These are phyloP conservation scores for Coelastrella sp. DNA, from an alignment of 139 green algal genomes.

Conservation along the genomic window DNA sequence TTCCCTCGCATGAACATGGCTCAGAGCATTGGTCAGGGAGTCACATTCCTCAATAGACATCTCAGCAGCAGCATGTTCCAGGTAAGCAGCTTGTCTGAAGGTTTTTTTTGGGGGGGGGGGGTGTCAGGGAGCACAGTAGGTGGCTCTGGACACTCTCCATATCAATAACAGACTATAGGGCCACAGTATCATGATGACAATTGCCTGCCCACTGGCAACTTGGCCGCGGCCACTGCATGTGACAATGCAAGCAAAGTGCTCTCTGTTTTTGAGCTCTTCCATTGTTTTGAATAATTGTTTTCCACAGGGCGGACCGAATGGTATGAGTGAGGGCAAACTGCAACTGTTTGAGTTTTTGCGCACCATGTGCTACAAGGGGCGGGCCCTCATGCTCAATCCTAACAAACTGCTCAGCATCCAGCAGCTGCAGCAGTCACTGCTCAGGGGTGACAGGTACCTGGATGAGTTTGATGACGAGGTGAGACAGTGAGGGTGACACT, in stretches of 20 bases:
- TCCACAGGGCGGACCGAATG: slow-evolving; percentile 10
- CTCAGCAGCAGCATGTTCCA: slow-evolving; percentile 71
- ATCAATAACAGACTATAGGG: too few species aligned
- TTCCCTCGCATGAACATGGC: slow-evolving; percentile 72
- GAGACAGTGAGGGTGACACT: background rate
- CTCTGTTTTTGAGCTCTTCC: background rate
- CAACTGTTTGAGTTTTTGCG: slow-evolving; percentile 68
- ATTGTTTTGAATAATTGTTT: background rate
- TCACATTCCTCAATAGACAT: slow-evolving; percentile 84
- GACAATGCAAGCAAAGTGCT: too few species aligned
- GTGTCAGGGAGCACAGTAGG: background rate
- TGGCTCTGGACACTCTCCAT: too few species aligned
- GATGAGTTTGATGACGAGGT: slow-evolving; percentile 63
- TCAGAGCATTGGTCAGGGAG: slow-evolving; percentile 80
- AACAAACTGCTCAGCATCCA: slow-evolving; percentile 43
- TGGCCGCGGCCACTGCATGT: too few species aligned
- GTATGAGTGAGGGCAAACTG: slow-evolving; percentile 37
- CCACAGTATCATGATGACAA: too few species aligned
- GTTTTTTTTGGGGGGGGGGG: too few species aligned
- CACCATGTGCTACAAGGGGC: slow-evolving; percentile 59
- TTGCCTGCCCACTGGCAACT: too few species aligned
- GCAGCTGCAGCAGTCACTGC: slow-evolving; percentile 56
- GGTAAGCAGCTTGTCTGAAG: background rate
- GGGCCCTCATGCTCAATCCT: slow-evolving; percentile 63
- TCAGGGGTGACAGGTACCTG: slow-evolving; percentile 62